Evolutionary conservation across 75 land plant species (phyloP).

Genomic region (Pinus albicaulis): DNA sequence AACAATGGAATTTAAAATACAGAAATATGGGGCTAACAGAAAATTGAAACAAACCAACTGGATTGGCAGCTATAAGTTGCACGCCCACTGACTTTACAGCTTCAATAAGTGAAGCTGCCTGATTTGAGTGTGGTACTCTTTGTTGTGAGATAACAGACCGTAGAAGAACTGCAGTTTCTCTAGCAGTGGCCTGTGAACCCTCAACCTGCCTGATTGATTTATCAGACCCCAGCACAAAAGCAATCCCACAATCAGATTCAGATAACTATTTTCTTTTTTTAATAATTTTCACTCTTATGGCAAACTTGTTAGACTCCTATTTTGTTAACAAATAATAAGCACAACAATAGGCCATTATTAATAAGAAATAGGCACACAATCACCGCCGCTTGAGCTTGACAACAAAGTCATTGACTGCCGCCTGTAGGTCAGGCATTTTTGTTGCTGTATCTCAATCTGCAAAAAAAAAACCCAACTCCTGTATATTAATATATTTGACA

Average conservation of each 20-base stretch:
- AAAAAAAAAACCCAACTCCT: too few relatives aligned
- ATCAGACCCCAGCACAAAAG: conserved; percentile 1
- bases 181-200: conserved; percentile 89
- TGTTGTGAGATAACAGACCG: conserved; percentile 86
- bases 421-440: conserved; percentile 75
- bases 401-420: conserved; percentile 75
- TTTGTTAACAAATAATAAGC: background rate
- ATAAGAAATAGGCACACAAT: background rate
- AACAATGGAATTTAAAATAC: too few relatives aligned
- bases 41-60: conserved; percentile 60
- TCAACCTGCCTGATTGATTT: conserved; percentile 73
- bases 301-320: background rate
- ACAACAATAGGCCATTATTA: background rate
- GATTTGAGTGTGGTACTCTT: conserved; percentile 68
- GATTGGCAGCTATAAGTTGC: conserved; percentile 89
- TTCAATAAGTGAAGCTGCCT: conserved; percentile 79
- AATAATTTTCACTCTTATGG: background rate
- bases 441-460: too few relatives aligned
- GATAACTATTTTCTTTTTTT: conserved; percentile 4
- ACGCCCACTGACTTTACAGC: conserved; percentile 84
- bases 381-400: conserved; percentile 82
- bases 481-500: too few relatives aligned
- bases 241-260: background rate
- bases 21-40: background rate
- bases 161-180: conserved; percentile 74